Conservation (phyloP, 305 asterid genomes). For the Fraxinus nigra region DNA sequence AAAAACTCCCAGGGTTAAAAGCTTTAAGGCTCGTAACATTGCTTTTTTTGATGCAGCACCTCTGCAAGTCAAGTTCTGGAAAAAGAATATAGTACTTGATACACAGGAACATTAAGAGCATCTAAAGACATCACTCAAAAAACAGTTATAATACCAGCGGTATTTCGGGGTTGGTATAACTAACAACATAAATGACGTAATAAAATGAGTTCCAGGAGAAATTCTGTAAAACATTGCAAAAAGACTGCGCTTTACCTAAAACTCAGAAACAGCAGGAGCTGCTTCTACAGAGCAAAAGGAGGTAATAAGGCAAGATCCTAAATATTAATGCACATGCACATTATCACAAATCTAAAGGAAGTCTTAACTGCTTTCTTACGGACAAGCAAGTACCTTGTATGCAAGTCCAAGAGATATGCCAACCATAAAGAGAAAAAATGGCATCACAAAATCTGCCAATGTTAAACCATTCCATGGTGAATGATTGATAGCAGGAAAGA, state of each 20-base stretch:
- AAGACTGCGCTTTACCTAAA: background rate
- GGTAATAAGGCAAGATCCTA: background rate
- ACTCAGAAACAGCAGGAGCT: background rate
- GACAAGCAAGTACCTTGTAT: conserved; percentile 46
- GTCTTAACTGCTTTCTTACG: background rate
- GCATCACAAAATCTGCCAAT: conserved; percentile 74
- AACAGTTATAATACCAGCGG: background rate
- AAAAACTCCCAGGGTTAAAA: conserved; percentile 56
- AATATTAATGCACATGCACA: background rate
- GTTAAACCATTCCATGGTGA: conserved; percentile 80
- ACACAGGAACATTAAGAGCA: background rate
- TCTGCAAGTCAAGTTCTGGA: conserved; percentile 52
- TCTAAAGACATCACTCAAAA: background rate
- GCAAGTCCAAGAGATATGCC: conserved; percentile 71
- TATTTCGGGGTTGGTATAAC: background rate
- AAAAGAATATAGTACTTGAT: conserved; percentile 15
- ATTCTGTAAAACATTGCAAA: background rate
- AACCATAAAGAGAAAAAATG: conserved; percentile 74
- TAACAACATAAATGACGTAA: background rate
- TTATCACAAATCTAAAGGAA: background rate
- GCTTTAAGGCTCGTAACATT: conserved; percentile 46
- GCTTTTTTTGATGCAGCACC: conserved; percentile 56
- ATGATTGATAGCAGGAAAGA: conserved; percentile 66
- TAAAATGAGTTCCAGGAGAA: background rate
- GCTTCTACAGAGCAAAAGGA: background rate